These are phyloP conservation scores for Cardamine chenopodiifolia DNA, from an alignment of 345 rosid genomes.

Conservation along the genomic window DNA sequence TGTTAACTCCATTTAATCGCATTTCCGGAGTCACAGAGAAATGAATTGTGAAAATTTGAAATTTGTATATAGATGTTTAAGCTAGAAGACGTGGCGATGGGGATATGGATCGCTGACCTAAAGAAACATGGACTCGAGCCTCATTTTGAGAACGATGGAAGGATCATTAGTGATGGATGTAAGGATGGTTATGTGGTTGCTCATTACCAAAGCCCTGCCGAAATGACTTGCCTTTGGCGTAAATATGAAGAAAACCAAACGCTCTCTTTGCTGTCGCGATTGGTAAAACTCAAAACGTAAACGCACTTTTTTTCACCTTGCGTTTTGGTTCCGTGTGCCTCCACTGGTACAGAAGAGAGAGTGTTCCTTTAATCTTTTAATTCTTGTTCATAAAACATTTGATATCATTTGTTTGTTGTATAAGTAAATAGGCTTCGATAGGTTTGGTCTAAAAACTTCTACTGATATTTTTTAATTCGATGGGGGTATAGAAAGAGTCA, in stretches of 20 bases:
- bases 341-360: constrained; percentile 21
- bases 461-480: neutral
- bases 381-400: constrained; percentile 1
- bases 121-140: constrained; percentile 67
- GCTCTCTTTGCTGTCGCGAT: constrained; percentile 72
- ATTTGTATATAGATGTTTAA: constrained; percentile 75
- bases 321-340: constrained; percentile 17
- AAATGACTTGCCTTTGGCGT: constrained; percentile 94
- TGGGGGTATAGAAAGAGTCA: neutral
- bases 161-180: constrained; percentile 77
- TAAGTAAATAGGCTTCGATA: constrained; percentile 1
- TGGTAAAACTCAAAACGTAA: constrained; percentile 37
- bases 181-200: constrained; percentile 85
- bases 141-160: constrained; percentile 66
- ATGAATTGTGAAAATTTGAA: neutral
- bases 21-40: neutral
- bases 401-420: constrained; percentile 16
- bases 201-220: constrained; percentile 93
- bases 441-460: neutral
- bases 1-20: neutral
- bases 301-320: constrained; percentile 1
- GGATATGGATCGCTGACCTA: constrained; percentile 85
- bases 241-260: constrained; percentile 73
- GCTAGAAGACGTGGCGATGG: constrained; percentile 98
- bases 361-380: neutral